phyloP scores from a whole-genome alignment of 129 eudicot species.

The Arctium minus region DNA sequence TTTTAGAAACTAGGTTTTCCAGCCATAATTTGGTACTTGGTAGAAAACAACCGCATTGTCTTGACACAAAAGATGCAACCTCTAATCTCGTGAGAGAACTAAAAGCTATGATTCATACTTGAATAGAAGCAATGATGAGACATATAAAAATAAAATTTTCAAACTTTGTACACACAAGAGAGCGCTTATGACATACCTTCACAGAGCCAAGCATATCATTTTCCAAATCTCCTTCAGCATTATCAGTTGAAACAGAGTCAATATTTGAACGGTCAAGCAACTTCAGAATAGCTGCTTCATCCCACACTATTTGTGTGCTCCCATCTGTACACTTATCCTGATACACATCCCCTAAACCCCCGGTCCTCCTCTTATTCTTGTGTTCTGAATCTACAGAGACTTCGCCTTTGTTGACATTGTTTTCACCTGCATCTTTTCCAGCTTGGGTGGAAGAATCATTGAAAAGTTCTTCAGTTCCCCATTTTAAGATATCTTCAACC shows the following conservation, averaged over 20 bases:
- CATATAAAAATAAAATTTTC: not conserved
- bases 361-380: slow-evolving; percentile 54
- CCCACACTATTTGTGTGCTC: slow-evolving; percentile 72
- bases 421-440: slow-evolving; percentile 55
- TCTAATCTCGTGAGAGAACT: too few relatives aligned
- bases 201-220: slow-evolving; percentile 99
- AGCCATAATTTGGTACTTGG: too few relatives aligned
- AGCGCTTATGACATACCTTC: slow-evolving; percentile 45
- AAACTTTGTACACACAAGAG: not conserved
- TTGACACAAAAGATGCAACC: too few relatives aligned
- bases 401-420: slow-evolving; percentile 42
- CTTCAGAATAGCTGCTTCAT: slow-evolving; percentile 73
- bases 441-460: slow-evolving; percentile 36
- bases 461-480: slow-evolving; percentile 97
- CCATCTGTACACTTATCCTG: slow-evolving; percentile 84
- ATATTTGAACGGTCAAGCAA: slow-evolving; percentile 84
- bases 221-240: slow-evolving; percentile 73
- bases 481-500: slow-evolving; percentile 85
- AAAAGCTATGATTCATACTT: too few relatives aligned
- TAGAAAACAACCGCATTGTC: too few relatives aligned
- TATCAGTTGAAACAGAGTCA: slow-evolving; percentile 55
- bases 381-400: slow-evolving; percentile 47
- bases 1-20: too few relatives aligned
- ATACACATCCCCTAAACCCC: slow-evolving; percentile 94
- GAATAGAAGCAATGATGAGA: not conserved